phyloP scores from a whole-genome alignment of 805 yeast genomes.

The Helenozyma rhizophorensis region DNA sequence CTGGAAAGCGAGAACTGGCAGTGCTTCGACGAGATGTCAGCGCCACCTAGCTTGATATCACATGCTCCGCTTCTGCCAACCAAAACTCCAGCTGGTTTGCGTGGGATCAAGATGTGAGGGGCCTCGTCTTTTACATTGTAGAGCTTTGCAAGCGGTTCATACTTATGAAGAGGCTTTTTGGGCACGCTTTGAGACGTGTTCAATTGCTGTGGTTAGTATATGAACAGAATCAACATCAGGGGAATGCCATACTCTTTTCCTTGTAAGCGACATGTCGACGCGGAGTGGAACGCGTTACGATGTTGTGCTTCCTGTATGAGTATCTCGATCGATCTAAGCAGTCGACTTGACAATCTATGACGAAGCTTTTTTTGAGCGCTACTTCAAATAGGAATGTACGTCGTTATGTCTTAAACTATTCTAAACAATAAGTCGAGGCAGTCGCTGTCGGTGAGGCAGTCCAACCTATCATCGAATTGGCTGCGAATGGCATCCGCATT shows the following conservation, averaged over 20 bases:
- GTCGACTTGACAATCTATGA: no score
- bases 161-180: constrained; percentile 17
- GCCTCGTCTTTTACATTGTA: constrained; percentile 17
- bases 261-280: constrained; percentile 19
- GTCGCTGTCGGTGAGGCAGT: constrained; percentile 19
- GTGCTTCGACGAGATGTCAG: constrained; percentile 64
- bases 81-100: constrained; percentile 22
- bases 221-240: no score
- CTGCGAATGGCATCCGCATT: constrained; percentile 16
- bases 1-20: constrained; percentile 46
- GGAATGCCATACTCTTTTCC: constrained; percentile 28
- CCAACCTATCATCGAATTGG: constrained; percentile 16
- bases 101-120: constrained; percentile 21
- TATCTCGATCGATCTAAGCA: no score
- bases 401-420: no score
- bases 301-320: no score
- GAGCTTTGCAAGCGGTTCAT: constrained; percentile 20
- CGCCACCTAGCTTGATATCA: constrained; percentile 49
- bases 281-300: no score
- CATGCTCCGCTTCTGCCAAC: constrained; percentile 60
- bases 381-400: no score
- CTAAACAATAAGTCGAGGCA: constrained; percentile 21
- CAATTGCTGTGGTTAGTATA: constrained; percentile 17
- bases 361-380: no score
- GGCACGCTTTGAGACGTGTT: constrained; percentile 6